These are phyloP conservation scores for Boletus sp. DNA, from an alignment of 768 basidiomycete genomes.

Conservation along the genomic window DNA sequence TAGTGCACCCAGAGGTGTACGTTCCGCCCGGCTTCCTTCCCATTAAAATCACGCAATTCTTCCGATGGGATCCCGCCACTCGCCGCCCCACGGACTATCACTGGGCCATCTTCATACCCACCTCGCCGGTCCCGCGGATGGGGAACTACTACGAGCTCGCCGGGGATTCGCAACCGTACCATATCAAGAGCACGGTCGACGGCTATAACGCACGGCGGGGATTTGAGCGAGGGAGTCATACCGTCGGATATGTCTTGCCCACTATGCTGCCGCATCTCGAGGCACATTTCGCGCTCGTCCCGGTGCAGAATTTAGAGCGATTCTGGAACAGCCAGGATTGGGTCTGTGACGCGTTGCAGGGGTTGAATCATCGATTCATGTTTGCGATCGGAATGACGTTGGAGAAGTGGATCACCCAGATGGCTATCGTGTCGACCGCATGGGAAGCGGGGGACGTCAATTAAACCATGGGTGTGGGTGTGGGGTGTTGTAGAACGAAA, in stretches of 20 bases:
- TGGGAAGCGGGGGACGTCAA: neutral
- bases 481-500: neutral
- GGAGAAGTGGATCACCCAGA: neutral
- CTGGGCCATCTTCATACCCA: slow-evolving; percentile 13
- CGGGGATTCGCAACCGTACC: neutral
- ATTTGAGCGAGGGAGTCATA: slow-evolving; percentile 7
- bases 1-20: slow-evolving; percentile 1
- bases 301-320: neutral
- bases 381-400: neutral
- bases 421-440: slow-evolving; percentile 4
- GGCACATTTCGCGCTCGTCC: neutral
- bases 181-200: neutral
- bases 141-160: slow-evolving; percentile 10
- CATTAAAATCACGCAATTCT: neutral
- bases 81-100: neutral
- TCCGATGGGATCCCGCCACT: neutral
- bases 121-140: neutral
- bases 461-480: neutral
- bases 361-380: slow-evolving; percentile 5
- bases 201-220: neutral
- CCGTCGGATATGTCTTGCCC: slow-evolving; percentile 8
- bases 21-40: slow-evolving; percentile 1
- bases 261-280: slow-evolving; percentile 1
- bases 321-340: slow-evolving; percentile 1
- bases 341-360: slow-evolving; percentile 4